Percentiles rank a stretch among this genome's conserved stretches.
Evolutionary conservation across 1,284 basidiomycete species (phyloP).

Genomic region (Naganishia cerealis): DNA sequence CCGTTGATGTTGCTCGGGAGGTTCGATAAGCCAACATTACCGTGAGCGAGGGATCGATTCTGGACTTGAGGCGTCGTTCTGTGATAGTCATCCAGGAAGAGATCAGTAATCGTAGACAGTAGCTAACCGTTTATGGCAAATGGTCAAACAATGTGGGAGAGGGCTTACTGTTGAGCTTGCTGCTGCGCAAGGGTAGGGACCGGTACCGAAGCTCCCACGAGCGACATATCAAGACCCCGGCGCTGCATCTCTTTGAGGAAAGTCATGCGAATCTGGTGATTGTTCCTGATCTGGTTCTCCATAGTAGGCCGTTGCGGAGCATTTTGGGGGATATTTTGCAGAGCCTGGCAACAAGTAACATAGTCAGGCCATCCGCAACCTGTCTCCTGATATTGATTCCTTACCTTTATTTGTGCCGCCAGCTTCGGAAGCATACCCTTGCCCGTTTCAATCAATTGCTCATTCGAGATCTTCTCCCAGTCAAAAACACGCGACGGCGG

Average conservation of each 20-base stretch:
- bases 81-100: neutral
- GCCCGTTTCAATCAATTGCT: slow-evolving; percentile 27
- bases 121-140: neutral
- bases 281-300: slow-evolving; percentile 26
- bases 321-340: neutral
- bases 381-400: neutral
- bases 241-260: slow-evolving; percentile 29
- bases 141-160: neutral
- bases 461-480: slow-evolving; percentile 26
- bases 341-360: neutral
- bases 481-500: slow-evolving; percentile 1
- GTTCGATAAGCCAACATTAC: neutral
- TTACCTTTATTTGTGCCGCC: slow-evolving; percentile 24
- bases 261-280: slow-evolving; percentile 21
- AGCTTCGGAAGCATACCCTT: slow-evolving; percentile 33
- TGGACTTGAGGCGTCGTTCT: slow-evolving; percentile 20
- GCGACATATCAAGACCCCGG: slow-evolving; percentile 26
- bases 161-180: slow-evolving; percentile 21
- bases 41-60: neutral
- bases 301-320: slow-evolving; percentile 16
- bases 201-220: neutral
- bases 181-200: slow-evolving; percentile 2
- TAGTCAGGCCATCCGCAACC: too few relatives aligned
- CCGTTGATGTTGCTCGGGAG: slow-evolving; percentile 9
- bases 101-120: neutral